Base-by-base conservation (phyloP, 2,329 filamentous ascomycete genomes). In the Calonectria montana region DNA sequence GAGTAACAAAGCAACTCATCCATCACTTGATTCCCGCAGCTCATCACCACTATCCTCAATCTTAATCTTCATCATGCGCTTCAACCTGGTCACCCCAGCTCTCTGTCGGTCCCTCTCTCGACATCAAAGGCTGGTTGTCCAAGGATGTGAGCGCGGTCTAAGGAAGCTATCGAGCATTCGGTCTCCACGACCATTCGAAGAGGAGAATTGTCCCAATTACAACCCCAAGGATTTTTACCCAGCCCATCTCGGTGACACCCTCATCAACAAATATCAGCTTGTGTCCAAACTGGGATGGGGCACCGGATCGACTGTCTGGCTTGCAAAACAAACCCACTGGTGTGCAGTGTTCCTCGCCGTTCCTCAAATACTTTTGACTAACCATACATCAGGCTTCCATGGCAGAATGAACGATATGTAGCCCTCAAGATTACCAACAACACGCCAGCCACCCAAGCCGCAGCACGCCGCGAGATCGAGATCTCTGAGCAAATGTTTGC, bases 231-330 rank as follows among this genome's bases (percentile, higher is more conserved):
- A 71, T 68, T 83, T 81, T 73, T 82, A 84, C 69, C 81, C 82
- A 23, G 80, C 79, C 2, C 74, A 77, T 18, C 79, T 81, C 37
- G 80, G 82, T 27, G 81, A 83, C 48, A 76, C 81, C 1, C 74
- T 85, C 21, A 73, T 80, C 47, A 74, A 79, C 37, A 77, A 81
- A 72, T 85, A 85, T 69, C 76, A 84, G 71, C 77, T 85, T 2
- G 67, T 81, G 5, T 79, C 80, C 18, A 85, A 85, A 74, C 74
- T 85, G 23, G 84, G 83, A 48, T 84, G 79, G 79, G 83, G 83
- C 29, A 79, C 78, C 25, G 80, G 76, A 31, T 85, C 83, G 39
- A 85, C 84, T 5, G 84, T 85, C 27, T 86, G 83, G 83, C 77
- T 85, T 35, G 82, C 82, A 3, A 66, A 68, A 50, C 43, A 64